These are phyloP conservation scores for Trametes villosa DNA, from an alignment of 768 basidiomycete species.

Conservation along the genomic window DNA sequence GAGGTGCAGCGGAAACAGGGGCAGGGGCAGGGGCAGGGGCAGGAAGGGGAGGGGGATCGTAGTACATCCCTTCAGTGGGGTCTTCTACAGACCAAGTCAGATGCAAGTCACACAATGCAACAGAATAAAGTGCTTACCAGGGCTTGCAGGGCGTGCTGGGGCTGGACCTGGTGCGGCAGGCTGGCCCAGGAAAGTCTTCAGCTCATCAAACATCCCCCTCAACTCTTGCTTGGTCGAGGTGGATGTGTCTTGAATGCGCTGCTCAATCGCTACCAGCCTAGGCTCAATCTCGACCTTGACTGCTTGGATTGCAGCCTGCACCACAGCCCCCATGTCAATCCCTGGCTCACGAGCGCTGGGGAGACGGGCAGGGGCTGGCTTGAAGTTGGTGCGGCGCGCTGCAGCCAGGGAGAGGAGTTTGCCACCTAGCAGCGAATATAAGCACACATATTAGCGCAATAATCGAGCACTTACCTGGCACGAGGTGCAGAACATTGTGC, in stretches of 20 bases:
- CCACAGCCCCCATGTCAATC: too few species aligned
- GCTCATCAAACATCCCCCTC: conserved; percentile 2
- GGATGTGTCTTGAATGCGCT: not conserved
- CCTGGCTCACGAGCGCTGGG: not conserved
- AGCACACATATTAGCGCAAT: not conserved
- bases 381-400: not conserved
- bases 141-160: not conserved
- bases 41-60: not conserved
- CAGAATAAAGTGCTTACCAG: too few species aligned
- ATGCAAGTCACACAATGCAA: too few species aligned
- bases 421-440: not conserved
- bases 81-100: not conserved
- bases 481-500: conserved; percentile 2
- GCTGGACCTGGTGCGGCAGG: not conserved
- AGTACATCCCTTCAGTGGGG: conserved; percentile 2
- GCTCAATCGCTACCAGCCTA: conserved; percentile 1
- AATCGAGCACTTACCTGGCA: not conserved
- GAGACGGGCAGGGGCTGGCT: not conserved
- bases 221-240: not conserved
- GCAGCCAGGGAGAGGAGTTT: not conserved
- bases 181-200: not conserved
- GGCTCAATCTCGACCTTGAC: not conserved
- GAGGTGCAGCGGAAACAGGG: not conserved
- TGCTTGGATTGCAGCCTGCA: too few species aligned
- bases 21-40: too few species aligned